phyloP scores from a whole-genome alignment of 148 eudicot genomes.

The Nyssa sinensis region DNA sequence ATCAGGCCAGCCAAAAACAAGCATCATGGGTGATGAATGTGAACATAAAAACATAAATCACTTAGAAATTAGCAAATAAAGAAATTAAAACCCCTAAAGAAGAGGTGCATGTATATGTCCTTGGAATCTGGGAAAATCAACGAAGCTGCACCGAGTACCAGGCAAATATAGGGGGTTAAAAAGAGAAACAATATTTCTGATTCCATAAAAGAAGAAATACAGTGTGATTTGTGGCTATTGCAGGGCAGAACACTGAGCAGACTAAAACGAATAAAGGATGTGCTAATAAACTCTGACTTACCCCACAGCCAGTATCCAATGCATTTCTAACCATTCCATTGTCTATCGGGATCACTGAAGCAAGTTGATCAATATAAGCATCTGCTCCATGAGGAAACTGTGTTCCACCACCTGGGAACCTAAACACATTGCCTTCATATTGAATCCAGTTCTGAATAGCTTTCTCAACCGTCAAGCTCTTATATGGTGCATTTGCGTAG shows the following conservation, averaged over 20 bases:
- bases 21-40: neutral
- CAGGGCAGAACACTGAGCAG: too few relatives aligned
- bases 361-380: slow-evolving; percentile 46
- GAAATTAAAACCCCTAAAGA: neutral
- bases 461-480: slow-evolving; percentile 57
- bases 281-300: slow-evolving; percentile 21
- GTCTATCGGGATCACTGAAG: slow-evolving; percentile 45
- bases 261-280: neutral
- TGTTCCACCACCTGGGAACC: slow-evolving; percentile 66
- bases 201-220: neutral
- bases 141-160: neutral
- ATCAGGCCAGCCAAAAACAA: neutral
- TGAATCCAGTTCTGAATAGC: slow-evolving; percentile 63
- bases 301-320: slow-evolving; percentile 62
- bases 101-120: neutral
- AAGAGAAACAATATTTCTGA: neutral
- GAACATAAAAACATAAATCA: neutral
- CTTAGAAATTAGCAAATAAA: neutral
- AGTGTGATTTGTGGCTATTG: too few relatives aligned
- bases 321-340: slow-evolving; percentile 54
- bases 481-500: slow-evolving; percentile 54
- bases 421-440: slow-evolving; percentile 53
- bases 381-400: slow-evolving; percentile 62
- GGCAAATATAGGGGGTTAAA: neutral
- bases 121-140: neutral